A percentile compares a stretch with the other conserved stretches of the same genome.
phyloP scores from a whole-genome alignment of 345 rosid genomes.

The Ceriops tagal region DNA sequence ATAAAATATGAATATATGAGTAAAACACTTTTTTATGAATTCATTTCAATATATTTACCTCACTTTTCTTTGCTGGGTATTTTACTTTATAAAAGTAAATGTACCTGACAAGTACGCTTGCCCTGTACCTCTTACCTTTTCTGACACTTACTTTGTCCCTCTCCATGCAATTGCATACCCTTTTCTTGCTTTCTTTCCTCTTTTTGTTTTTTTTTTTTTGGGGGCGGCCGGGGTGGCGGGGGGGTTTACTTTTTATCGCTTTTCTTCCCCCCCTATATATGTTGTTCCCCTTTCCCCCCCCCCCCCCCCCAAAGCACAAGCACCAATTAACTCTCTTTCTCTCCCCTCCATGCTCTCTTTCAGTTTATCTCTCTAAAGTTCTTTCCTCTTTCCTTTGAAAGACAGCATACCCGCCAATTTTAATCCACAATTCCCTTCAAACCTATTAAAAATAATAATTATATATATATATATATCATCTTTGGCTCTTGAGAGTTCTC shows the following conservation, averaged over 20 bases:
- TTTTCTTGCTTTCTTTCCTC: no score
- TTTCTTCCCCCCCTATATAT: neutral
- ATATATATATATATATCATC: neutral
- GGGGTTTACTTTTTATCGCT: neutral
- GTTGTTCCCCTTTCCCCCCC: neutral
- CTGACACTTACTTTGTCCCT: conserved; percentile 1
- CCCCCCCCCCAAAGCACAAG: neutral
- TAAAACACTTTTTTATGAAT: neutral
- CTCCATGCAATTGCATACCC: conserved; percentile 8
- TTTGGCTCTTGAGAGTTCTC: neutral
- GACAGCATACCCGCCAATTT: neutral
- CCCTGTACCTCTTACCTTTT: conserved; percentile 23
- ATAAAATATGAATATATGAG: neutral
- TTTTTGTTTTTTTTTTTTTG: neutral
- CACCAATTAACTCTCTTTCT: neutral
- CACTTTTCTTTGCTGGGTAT: neutral
- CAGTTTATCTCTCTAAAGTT: neutral
- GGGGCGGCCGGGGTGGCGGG: no score
- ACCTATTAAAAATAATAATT: neutral
- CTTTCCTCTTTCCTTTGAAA: neutral
- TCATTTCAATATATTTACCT: no score
- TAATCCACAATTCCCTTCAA: neutral
- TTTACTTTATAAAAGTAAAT: neutral
- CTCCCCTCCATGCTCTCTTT: neutral
- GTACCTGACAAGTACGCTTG: conserved; percentile 31